Evolutionary conservation across 1,284 basidiomycete species (phyloP), one percentile per base, ranked within the genome.

Genomic region (Cystobasidiaceae sp.): DNA sequence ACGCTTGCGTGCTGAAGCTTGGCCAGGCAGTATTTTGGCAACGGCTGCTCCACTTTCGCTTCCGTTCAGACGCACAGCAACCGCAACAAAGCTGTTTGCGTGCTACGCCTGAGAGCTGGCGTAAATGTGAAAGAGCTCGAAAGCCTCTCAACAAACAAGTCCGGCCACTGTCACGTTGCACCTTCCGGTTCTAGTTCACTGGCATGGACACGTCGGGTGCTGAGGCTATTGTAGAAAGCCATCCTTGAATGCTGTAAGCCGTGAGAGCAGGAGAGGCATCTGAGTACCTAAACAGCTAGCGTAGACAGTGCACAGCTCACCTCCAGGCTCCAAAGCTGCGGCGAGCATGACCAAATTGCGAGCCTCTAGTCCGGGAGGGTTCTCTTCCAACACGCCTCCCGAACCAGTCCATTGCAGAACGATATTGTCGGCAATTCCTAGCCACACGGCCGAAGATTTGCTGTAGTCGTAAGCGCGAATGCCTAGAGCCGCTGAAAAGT

Each of bases 401-500:
- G 43, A n/a, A 13, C 45, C 45, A 8, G 28, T 28, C 19, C 45
- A 60, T 9, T 33, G 27, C n/a, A 48, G 23, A 39, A 28, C 30
- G 27, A 60, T 48, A n/a, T 41, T 45, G 39, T 60, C 46, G 5
- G 58, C 45, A 17, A 60, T 15, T 15, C 43, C 58, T 50, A 34
- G 30, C 45, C 45, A 60, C 19, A 60, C 45, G 39, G 58, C 58
- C 11, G 43, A 48, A 23, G 45, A 49, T 27, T 45, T 49, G 0
- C 33, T 32, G 43, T 60, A 60, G 37, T 60, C 75, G 37, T 77
- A 73, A 50, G 72, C 74, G 41, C 68, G 68, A 51, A 73, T 65
- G 21, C 73, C 73, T 17, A 75, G 60, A 21, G 70, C 71, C 25
- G 72, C 70, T 15, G 73, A 72, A 51, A 74, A 73, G 52, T 76